Conservation (phyloP, 2,329 filamentous ascomycete genomes). For the Cladosporium halotolerans region DNA sequence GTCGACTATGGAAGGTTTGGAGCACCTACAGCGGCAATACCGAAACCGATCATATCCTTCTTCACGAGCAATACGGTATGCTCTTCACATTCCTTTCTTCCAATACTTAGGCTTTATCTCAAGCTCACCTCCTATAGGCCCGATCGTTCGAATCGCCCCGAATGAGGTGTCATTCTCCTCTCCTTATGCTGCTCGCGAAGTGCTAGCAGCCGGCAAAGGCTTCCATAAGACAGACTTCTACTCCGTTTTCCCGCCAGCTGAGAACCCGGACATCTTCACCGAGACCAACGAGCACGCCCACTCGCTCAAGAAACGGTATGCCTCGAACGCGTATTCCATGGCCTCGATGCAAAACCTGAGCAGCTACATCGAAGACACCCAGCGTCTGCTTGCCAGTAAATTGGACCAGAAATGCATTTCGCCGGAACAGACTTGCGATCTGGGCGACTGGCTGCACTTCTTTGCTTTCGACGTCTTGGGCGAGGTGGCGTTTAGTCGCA, state of each 20-base stretch:
- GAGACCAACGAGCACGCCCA: conserved; percentile 71
- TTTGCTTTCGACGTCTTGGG: conserved; percentile 80
- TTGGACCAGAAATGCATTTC: conserved; percentile 37
- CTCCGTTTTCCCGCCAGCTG: conserved; percentile 66
- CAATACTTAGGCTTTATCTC: not conserved
- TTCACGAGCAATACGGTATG: conserved; percentile 67
- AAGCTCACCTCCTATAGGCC: not conserved
- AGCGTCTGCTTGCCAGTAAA: conserved; percentile 58
- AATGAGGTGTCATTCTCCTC: conserved; percentile 68
- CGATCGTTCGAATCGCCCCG: conserved; percentile 65
- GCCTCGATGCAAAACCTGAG: conserved; percentile 71
- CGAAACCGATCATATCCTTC: conserved; percentile 51
- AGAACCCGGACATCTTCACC: conserved; percentile 67
- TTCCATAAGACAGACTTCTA: conserved; percentile 58
- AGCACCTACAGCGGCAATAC: conserved; percentile 9
- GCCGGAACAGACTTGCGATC: conserved; percentile 35
- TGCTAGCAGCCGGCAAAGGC: conserved; percentile 50
- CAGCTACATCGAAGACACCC: conserved; percentile 70
- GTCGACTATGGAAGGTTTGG: conserved; percentile 25
- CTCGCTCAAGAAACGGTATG: conserved; percentile 64
- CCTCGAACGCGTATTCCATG: conserved; percentile 74
- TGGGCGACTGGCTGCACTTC: conserved; percentile 67
- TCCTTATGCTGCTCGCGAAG: conserved; percentile 64
- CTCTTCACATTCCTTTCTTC: not conserved
- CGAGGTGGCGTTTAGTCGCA: conserved; percentile 68